These are phyloP conservation scores for Lipomyces sp. DNA, from an alignment of 805 yeast genomes.

Conservation along the genomic window DNA sequence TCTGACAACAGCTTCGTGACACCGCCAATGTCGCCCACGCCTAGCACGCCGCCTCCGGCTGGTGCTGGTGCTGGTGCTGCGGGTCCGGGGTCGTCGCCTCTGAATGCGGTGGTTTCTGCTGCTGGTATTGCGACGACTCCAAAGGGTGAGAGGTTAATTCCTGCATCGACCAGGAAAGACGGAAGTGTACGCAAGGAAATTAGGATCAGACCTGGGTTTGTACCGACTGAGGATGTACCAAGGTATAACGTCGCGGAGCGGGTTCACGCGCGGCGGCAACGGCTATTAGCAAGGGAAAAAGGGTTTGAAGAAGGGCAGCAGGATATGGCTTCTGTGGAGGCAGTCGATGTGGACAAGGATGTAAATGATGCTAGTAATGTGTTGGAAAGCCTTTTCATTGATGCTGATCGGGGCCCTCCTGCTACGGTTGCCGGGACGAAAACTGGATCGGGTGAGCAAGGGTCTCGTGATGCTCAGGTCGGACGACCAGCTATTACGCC, in stretches of 20 bases:
- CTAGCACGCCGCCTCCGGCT: background rate
- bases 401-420: background rate
- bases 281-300: slow-evolving; percentile 23
- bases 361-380: background rate
- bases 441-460: background rate
- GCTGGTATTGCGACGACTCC: slow-evolving; percentile 28
- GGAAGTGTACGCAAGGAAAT: slow-evolving; percentile 42
- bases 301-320: background rate
- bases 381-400: background rate
- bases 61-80: background rate
- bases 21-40: slow-evolving; percentile 4
- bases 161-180: slow-evolving; percentile 42
- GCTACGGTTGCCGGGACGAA: background rate
- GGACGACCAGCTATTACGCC: background rate
- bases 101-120: background rate
- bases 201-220: slow-evolving; percentile 42
- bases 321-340: background rate
- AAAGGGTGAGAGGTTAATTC: slow-evolving; percentile 29
- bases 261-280: slow-evolving; percentile 20
- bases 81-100: background rate
- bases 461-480: background rate
- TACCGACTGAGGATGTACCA: slow-evolving; percentile 42
- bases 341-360: background rate
- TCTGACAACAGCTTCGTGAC: slow-evolving; percentile 1
- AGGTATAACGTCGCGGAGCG: slow-evolving; percentile 33